phyloP scores from a whole-genome alignment of 495 filamentous ascomycete species.

The Bacidia rubella region DNA sequence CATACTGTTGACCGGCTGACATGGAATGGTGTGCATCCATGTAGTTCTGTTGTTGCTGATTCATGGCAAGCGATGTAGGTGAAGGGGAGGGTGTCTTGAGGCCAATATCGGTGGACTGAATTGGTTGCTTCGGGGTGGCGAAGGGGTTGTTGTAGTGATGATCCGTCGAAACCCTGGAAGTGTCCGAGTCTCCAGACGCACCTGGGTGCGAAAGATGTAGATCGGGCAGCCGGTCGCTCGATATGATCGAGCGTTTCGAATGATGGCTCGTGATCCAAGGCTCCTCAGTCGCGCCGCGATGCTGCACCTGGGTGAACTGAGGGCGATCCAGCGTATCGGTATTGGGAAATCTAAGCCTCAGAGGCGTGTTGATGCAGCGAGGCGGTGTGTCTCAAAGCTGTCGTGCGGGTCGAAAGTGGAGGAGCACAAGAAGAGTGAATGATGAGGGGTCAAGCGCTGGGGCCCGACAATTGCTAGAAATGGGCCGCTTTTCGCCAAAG shows the following conservation, averaged over 20 bases:
- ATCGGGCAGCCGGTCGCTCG: constrained; percentile 66
- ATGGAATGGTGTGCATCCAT: constrained; percentile 72
- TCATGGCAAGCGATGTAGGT: constrained; percentile 45
- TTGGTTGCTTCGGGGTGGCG: constrained; percentile 22
- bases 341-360: constrained; percentile 34
- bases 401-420: neutral
- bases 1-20: constrained; percentile 67
- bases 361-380: constrained; percentile 17
- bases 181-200: constrained; percentile 1
- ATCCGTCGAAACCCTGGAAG: constrained; percentile 31
- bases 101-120: constrained; percentile 14
- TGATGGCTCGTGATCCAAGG: constrained; percentile 65
- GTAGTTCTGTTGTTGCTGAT: constrained; percentile 58
- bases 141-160: constrained; percentile 39
- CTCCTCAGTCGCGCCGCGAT: constrained; percentile 72
- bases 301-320: constrained; percentile 79
- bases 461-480: neutral
- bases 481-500: too few species aligned
- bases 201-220: constrained; percentile 52
- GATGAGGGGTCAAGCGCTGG: neutral
- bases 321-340: constrained; percentile 99
- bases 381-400: neutral
- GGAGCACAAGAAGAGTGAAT: neutral
- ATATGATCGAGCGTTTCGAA: constrained; percentile 50
- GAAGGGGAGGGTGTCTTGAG: constrained; percentile 31